These are phyloP conservation scores for Rhodamnia rubescens DNA, from an alignment of 345 rosid species.

Conservation along the genomic window DNA sequence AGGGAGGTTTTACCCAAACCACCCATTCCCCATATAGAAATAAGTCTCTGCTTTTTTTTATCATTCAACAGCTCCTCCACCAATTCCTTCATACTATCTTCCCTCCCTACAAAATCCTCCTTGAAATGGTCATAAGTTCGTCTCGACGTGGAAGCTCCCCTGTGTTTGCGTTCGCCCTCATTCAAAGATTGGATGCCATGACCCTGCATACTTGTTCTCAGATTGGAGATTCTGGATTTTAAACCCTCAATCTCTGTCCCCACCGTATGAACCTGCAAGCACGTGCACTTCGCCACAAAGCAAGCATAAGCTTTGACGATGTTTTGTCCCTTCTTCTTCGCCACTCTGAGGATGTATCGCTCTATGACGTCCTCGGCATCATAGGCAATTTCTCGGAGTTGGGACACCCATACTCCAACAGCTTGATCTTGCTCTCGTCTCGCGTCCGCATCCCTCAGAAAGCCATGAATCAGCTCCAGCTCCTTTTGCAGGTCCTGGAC, in stretches of 20 bases:
- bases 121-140: conserved; percentile 10
- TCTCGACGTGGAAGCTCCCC: background rate
- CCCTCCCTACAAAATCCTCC: conserved; percentile 23
- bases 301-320: background rate
- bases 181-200: conserved; percentile 4
- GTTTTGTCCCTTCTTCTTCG: background rate
- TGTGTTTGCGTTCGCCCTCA: background rate
- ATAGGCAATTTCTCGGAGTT: conserved; percentile 2
- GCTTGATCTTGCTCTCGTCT: background rate
- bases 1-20: conserved; percentile 44
- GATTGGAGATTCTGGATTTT: conserved; percentile 18
- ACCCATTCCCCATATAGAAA: conserved; percentile 35
- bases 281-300: background rate
- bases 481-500: background rate
- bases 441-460: conserved; percentile 5
- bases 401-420: background rate
- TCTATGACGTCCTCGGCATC: conserved; percentile 12
- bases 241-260: conserved; percentile 11
- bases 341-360: background rate
- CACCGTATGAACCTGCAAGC: conserved; percentile 3
- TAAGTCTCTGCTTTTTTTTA: conserved; percentile 1
- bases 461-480: background rate
- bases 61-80: conserved; percentile 5
- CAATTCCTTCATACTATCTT: conserved; percentile 3
- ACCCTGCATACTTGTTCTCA: conserved; percentile 16